phyloP scores from a whole-genome alignment of 2,329 filamentous ascomycete genomes.

The Chaetomium olivaceum region DNA sequence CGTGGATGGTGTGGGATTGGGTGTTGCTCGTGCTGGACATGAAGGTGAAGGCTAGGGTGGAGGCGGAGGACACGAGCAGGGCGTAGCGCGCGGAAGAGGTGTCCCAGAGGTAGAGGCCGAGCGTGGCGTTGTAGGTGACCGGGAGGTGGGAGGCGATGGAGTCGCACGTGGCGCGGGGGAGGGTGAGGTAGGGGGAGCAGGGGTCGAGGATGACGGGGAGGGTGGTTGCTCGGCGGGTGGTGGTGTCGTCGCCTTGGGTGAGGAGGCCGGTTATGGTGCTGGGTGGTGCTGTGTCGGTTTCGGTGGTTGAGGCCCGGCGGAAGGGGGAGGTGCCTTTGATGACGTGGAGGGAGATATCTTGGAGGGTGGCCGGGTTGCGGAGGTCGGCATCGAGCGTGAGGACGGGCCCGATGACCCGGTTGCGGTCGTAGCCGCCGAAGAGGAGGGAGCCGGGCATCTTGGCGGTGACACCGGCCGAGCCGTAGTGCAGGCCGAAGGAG shows the following conservation, averaged over 20 bases:
- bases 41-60: slow-evolving; percentile 15
- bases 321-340: slow-evolving; percentile 17
- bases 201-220: slow-evolving; percentile 14
- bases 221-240: background rate
- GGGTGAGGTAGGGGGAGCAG: slow-evolving; percentile 15
- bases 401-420: background rate
- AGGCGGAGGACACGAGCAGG: slow-evolving; percentile 3
- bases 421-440: slow-evolving; percentile 21
- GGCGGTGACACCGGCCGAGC: background rate
- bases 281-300: background rate
- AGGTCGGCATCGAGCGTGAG: slow-evolving; percentile 8
- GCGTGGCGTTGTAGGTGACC: slow-evolving; percentile 2
- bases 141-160: slow-evolving; percentile 13
- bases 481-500: slow-evolving; percentile 14
- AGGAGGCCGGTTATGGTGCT: background rate
- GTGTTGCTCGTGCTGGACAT: background rate
- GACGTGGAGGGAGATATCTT: slow-evolving; percentile 6
- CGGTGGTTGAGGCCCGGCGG: too few relatives aligned
- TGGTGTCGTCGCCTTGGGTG: slow-evolving; percentile 1
- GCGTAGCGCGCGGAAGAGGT: slow-evolving; percentile 7
- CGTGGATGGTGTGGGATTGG: slow-evolving; percentile 1
- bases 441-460: slow-evolving; percentile 13
- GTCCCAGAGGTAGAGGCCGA: slow-evolving; percentile 23
- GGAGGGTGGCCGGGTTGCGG: background rate
- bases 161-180: slow-evolving; percentile 13